A percentile compares a stretch with the other conserved stretches of the same genome.
These are phyloP conservation scores for Canna indica DNA, from an alignment of 176 grass and related monocot species.

Conservation along the genomic window DNA sequence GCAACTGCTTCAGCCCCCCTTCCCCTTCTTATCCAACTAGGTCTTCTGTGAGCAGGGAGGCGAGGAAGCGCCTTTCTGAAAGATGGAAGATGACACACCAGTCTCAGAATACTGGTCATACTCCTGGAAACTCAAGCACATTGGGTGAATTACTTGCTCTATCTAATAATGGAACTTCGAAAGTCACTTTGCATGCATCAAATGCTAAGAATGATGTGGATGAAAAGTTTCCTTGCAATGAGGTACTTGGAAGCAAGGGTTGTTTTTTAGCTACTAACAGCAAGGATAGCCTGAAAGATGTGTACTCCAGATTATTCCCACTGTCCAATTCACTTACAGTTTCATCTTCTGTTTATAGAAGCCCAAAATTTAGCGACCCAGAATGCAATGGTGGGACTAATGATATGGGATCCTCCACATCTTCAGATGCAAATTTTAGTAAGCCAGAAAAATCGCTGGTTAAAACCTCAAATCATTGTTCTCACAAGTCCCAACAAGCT, in stretches of 20 bases:
- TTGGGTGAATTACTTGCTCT: slow-evolving; percentile 62
- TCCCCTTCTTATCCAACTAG: slow-evolving; percentile 27
- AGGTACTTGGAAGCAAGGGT: slow-evolving; percentile 4
- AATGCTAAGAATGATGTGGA: slow-evolving; percentile 6
- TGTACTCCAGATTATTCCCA: slow-evolving; percentile 25
- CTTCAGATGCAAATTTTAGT: slow-evolving; percentile 17
- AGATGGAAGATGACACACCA: slow-evolving; percentile 35
- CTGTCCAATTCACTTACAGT: slow-evolving; percentile 45
- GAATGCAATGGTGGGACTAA: slow-evolving; percentile 18
- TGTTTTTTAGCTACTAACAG: slow-evolving; percentile 46
- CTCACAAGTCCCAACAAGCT: slow-evolving; percentile 3
- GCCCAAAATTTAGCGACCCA: slow-evolving; percentile 16
- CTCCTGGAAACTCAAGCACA: slow-evolving; percentile 34
- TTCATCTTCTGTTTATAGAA: background rate
- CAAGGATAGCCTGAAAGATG: slow-evolving; percentile 42
- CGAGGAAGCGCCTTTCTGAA: slow-evolving; percentile 47
- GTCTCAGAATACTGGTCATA: slow-evolving; percentile 10
- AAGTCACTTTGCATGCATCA: background rate
- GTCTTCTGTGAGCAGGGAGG: slow-evolving; percentile 48
- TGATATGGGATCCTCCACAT: slow-evolving; percentile 28
- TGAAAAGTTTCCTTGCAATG: slow-evolving; percentile 9
- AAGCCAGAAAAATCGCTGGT: slow-evolving; percentile 25
- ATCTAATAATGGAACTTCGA: slow-evolving; percentile 24
- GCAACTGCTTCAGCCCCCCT: slow-evolving; percentile 16
- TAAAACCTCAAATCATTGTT: slow-evolving; percentile 24